Percentiles rank a stretch among this genome's conserved stretches.
Conservation (phyloP, 2,329 filamentous ascomycete species). For the Penicillium sp. region DNA sequence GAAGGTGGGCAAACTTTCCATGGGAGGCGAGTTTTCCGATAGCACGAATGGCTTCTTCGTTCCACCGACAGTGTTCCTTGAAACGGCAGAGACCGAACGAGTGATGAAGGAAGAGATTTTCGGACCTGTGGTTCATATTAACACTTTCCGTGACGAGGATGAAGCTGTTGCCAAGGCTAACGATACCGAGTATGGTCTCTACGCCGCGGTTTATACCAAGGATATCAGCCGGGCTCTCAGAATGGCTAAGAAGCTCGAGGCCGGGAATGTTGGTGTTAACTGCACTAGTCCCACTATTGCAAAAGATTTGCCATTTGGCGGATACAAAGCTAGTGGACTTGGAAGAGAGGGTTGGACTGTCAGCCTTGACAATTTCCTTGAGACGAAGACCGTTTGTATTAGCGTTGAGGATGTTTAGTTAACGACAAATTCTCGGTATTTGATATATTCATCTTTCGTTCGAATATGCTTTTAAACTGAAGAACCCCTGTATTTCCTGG, state of each 20-base stretch:
- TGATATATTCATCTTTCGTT: too few relatives aligned
- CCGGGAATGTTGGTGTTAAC: conserved; percentile 64
- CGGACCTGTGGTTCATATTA: conserved; percentile 71
- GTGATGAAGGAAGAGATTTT: conserved; percentile 80
- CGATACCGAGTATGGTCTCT: conserved; percentile 68
- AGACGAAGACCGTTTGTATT: conserved; percentile 15
- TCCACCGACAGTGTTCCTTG: conserved; percentile 78
- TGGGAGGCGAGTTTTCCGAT: conserved; percentile 67
- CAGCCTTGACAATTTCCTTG: conserved; percentile 13
- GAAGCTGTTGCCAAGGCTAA: conserved; percentile 70
- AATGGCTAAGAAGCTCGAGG: conserved; percentile 66
- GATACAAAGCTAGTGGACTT: conserved; percentile 16
- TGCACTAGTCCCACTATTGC: conserved; percentile 63
- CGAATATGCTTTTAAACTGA: too few relatives aligned
- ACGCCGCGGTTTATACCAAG: conserved; percentile 73
- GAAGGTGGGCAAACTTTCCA: conserved; percentile 62
- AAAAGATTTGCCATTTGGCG: conserved; percentile 43
- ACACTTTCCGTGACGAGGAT: conserved; percentile 70
- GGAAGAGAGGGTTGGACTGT: conserved; percentile 16
- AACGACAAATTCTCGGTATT: too few relatives aligned
- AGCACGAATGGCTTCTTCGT: conserved; percentile 77
- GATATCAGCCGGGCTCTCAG: conserved; percentile 76
- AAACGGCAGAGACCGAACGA: conserved; percentile 66
- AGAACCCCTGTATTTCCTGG: too few relatives aligned
- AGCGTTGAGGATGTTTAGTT: conserved; percentile 7